Base-by-base conservation (phyloP, 352 stramenopile genomes). In the Phytophthora niederhauseri region DNA sequence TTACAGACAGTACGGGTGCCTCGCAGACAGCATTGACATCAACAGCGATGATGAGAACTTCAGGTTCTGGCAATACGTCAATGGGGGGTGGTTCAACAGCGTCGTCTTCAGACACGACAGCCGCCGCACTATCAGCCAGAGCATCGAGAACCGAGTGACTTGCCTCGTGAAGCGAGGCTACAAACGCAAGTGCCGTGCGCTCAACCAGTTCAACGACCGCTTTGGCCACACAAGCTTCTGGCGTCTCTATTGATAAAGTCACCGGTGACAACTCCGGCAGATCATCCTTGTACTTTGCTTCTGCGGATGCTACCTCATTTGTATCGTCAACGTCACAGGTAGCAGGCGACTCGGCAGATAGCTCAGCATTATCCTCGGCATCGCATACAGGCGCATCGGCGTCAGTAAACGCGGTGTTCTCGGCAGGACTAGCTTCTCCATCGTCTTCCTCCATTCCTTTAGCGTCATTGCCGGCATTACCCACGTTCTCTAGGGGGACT, bases 141-240 rank as follows among this genome's bases (percentile, higher is more conserved):
- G 28, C 15, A 26, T 46, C 50, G 19, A 9, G 22, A n/a, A 17
- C 22, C 8, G 19, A 14, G 19, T 28, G 19, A 19, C 15, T 72
- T 24, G 7, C 31, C 54, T 43, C 2, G 19, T 43, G 43, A 19
- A 28, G 52, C 22, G 43, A 64, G 19, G 19, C 15, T 43, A 59
- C 59, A 11, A 57, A 17, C 1, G 53, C 34, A 38, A 69, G n/a
- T 14, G 59, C 66, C 5, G 45, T 59, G 30, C 28, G 34, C 14
- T 72, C 52, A 17, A 68, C 66, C n/a, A 64, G 31, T 8, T 36
- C 34, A 20, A 72, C 60, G 5, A 72, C 19, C 17, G 22, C 34
- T 60, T 68, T 28, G 31, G 66, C 66, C 22, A 45, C 31, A 19
- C 15, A 58, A 63, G 15, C 31, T 57, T 64, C 24, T 34, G 31